Evolutionary conservation across 2,329 filamentous ascomycete species (phyloP).

Genomic region (Penicillium rolfsii): DNA sequence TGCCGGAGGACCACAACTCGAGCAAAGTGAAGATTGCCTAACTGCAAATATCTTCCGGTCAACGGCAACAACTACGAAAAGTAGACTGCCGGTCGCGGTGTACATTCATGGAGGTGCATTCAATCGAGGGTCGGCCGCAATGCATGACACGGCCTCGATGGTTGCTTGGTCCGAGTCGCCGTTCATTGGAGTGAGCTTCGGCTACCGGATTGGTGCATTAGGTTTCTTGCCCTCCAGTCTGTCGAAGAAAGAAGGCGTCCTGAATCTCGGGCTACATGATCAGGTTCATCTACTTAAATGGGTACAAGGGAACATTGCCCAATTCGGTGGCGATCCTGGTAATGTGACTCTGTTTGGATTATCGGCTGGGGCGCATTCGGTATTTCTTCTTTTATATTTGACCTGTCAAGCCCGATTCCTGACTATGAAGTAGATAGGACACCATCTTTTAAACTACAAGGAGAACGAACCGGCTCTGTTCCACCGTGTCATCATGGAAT

Average conservation of each 20-base stretch:
- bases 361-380: slow-evolving; percentile 54
- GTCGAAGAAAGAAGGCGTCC: slow-evolving; percentile 57
- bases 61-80: slow-evolving; percentile 14
- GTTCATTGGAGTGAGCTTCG: slow-evolving; percentile 51
- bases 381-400: not conserved
- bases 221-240: slow-evolving; percentile 68
- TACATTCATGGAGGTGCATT: slow-evolving; percentile 49
- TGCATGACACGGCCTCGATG: slow-evolving; percentile 64
- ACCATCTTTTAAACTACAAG: slow-evolving; percentile 63
- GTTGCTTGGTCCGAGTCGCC: slow-evolving; percentile 57
- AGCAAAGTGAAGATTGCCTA: slow-evolving; percentile 50
- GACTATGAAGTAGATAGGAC: slow-evolving; percentile 59
- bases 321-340: slow-evolving; percentile 31
- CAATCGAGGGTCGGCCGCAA: slow-evolving; percentile 38
- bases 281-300: slow-evolving; percentile 40
- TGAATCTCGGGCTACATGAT: slow-evolving; percentile 48
- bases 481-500: slow-evolving; percentile 53
- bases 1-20: slow-evolving; percentile 54
- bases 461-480: slow-evolving; percentile 42
- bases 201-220: slow-evolving; percentile 54
- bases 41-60: slow-evolving; percentile 48
- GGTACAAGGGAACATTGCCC: slow-evolving; percentile 31
- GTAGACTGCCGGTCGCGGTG: slow-evolving; percentile 44
- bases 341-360: slow-evolving; percentile 46
- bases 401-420: not conserved